Evolutionary conservation across 2,329 filamentous ascomycete genomes (phyloP), one percentile per base, ranked within the genome.

Genomic region (Xylaria digitata): DNA sequence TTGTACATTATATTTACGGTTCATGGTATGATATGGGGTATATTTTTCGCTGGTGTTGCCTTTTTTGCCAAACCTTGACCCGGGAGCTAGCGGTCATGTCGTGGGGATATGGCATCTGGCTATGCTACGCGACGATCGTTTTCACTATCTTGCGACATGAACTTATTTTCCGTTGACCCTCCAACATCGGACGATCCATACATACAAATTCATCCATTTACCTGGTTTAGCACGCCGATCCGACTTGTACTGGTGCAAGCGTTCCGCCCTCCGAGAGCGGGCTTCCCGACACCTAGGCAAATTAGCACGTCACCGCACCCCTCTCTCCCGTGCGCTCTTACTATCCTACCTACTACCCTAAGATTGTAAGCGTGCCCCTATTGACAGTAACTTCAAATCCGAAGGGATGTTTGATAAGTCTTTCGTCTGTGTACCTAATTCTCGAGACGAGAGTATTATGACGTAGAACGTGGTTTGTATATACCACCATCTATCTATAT

Each of bases 1-100:
- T 65, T 63, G 63, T 67, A 52, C 56, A 58, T 48, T 60, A 54
- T 37, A 43, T 53, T 50, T 56, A 23, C 43, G 13, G 37, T 57
- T 55, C 43, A 21, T 46, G 37, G 26, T 43, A 37, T 37, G 32
- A 26, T 26, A 19, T n/a, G 23, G 37, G 30, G 34, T 32, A 7
- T 54, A 42, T 30, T 26, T 59, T 21, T 6, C 19, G 6, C 34
- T 40, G 5, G 42, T 40, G 19, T 19, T 30, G 1, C 19, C 5
- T 37, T 23, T 1, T 32, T n/a, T 19, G 9, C 13, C 21, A 15
- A 46, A 42, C 21, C 48, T 21, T 11, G 11, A 4, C 54, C n/a
- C 32, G 17, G 37, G 34, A 45, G 53, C 7, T 34, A 17, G 52
- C 37, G 37, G 32, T 58, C 40, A 55, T 43, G 30, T 15, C 45